Conservation (phyloP, 2,329 filamentous ascomycete genomes). For the Fusarium anguioides region DNA sequence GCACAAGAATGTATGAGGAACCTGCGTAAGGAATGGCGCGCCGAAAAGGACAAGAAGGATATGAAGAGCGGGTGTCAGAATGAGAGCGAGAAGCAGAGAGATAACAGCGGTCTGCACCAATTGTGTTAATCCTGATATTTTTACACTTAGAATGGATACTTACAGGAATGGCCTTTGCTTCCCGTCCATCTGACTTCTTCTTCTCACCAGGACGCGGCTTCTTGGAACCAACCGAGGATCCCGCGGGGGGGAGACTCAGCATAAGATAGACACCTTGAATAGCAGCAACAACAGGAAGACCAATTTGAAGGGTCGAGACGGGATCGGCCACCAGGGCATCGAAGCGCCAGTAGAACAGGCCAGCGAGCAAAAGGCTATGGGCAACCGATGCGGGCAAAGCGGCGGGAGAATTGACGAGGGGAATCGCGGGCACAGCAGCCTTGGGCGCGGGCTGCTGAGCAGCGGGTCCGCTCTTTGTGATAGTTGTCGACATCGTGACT, state of each 20-base stretch:
- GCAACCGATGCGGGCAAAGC: conserved; percentile 68
- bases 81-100: conserved; percentile 69
- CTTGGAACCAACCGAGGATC: conserved; percentile 57
- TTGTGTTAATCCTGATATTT: conserved; percentile 13
- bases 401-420: conserved; percentile 51
- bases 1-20: conserved; percentile 80
- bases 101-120: conserved; percentile 56
- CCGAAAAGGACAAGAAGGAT: conserved; percentile 85
- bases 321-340: conserved; percentile 75
- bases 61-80: conserved; percentile 74
- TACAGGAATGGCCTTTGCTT: conserved; percentile 61
- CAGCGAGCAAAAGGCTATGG: conserved; percentile 75
- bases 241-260: conserved; percentile 71
- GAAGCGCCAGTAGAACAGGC: conserved; percentile 73
- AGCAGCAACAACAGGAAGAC: conserved; percentile 70
- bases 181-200: conserved; percentile 61
- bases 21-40: conserved; percentile 86
- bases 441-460: conserved; percentile 46
- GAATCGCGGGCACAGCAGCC: conserved; percentile 51
- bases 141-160: conserved; percentile 32
- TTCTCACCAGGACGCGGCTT: conserved; percentile 66
- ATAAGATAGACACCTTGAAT: conserved; percentile 74
- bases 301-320: conserved; percentile 68
- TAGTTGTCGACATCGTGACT: conserved; percentile 53
- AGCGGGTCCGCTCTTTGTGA: conserved; percentile 46